These are phyloP conservation scores for Coemansia sp. DNA, from an alignment of 192 early-diverging fungal genomes.

Conservation along the genomic window DNA sequence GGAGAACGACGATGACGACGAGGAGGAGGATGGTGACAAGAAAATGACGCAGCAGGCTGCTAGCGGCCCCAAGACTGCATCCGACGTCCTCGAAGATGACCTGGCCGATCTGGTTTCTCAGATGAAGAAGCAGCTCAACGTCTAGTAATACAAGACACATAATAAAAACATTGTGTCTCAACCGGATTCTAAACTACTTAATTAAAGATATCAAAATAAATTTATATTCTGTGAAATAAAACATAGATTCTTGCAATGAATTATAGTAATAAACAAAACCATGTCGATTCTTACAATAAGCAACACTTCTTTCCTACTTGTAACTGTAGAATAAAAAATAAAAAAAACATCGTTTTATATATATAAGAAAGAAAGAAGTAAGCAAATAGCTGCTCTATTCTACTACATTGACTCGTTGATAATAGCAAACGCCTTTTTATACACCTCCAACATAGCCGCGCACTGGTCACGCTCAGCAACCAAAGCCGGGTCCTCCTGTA, in stretches of 20 bases:
- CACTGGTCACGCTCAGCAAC: slow-evolving; percentile 71
- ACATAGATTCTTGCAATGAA: no score
- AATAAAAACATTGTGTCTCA: no score
- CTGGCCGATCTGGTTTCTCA: slow-evolving; percentile 42
- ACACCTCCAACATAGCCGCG: slow-evolving; percentile 72
- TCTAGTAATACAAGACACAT: slow-evolving; percentile 8
- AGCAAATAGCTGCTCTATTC: neutral
- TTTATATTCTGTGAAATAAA: no score
- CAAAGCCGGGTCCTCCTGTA: slow-evolving; percentile 72
- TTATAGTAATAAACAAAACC: no score
- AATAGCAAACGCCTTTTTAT: slow-evolving; percentile 69
- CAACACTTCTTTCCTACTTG: no score
- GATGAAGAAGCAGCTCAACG: slow-evolving; percentile 45
- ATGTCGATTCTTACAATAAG: no score
- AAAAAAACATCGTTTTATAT: neutral
- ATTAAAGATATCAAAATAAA: no score
- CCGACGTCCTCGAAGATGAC: slow-evolving; percentile 23
- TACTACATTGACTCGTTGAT: slow-evolving; percentile 50
- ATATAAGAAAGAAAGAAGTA: neutral
- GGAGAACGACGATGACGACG: slow-evolving; percentile 52
- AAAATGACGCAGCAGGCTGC: slow-evolving; percentile 6
- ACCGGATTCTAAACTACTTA: no score
- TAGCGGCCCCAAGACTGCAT: slow-evolving; percentile 24
- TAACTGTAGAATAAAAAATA: no score
- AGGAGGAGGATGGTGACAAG: slow-evolving; percentile 38